A percentile compares a stretch with the other conserved stretches of the same genome.
These are phyloP conservation scores for Nadsonia fulvescens DNA, from an alignment of 805 yeast genomes.

Conservation along the genomic window DNA sequence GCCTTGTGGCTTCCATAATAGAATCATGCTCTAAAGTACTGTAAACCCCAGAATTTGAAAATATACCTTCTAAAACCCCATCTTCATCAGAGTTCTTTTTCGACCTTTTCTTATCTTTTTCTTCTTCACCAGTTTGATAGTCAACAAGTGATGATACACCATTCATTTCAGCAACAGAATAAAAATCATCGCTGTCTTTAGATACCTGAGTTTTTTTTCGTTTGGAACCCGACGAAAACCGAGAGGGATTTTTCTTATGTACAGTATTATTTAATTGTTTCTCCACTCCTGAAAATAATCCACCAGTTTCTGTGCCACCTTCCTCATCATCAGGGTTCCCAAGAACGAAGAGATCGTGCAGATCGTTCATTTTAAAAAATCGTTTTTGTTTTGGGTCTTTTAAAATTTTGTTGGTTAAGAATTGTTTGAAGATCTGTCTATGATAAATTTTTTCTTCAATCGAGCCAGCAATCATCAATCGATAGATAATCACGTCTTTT, in stretches of 20 bases:
- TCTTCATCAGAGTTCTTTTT: conserved; percentile 24
- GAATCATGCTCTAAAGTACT: conserved; percentile 67
- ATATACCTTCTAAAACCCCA: conserved; percentile 55
- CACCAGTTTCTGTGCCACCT: conserved; percentile 49
- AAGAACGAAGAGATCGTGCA: conserved; percentile 73
- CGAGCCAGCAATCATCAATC: conserved; percentile 86
- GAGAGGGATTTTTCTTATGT: conserved; percentile 19
- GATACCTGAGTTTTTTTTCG: conserved; percentile 16
- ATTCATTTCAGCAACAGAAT: conserved; percentile 38
- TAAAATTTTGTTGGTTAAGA: conserved; percentile 77
- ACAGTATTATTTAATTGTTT: too few relatives aligned
- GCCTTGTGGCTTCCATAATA: conserved; percentile 36
- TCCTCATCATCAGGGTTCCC: conserved; percentile 50
- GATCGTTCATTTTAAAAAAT: conserved; percentile 80
- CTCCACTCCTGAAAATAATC: conserved; percentile 40
- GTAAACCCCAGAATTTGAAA: conserved; percentile 55
- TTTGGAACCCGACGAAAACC: conserved; percentile 1
- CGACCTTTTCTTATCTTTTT: conserved; percentile 3
- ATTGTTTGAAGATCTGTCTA: conserved; percentile 89
- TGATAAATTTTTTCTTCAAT: conserved; percentile 95
- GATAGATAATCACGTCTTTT: conserved; percentile 73
- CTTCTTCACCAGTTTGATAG: conserved; percentile 29
- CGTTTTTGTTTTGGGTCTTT: conserved; percentile 91
- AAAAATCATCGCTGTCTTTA: conserved; percentile 47
- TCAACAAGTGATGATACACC: conserved; percentile 65